These are phyloP conservation scores for Haplosporangium gracile DNA, from an alignment of 192 early-diverging fungal genomes.

Conservation along the genomic window DNA sequence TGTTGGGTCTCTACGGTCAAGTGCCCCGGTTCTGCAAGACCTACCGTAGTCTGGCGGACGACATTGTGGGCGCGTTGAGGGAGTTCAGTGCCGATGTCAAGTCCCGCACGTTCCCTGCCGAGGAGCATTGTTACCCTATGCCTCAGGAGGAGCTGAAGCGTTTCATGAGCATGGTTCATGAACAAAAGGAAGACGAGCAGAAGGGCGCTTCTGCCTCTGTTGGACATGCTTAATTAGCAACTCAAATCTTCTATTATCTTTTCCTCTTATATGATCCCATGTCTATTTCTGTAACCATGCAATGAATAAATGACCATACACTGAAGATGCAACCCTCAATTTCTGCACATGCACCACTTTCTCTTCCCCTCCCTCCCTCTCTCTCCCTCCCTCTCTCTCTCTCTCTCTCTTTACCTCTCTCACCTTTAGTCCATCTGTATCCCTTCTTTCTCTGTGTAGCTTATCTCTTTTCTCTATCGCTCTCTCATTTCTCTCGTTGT, in stretches of 20 bases:
- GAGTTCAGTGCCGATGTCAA: slow-evolving; percentile 87
- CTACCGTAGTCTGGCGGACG: slow-evolving; percentile 82
- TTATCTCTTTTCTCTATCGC: background rate
- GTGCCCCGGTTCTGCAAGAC: slow-evolving; percentile 93
- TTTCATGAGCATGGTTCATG: slow-evolving; percentile 54
- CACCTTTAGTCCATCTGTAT: background rate
- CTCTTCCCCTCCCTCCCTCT: background rate
- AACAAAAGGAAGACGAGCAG: slow-evolving; percentile 7
- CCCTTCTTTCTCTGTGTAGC: background rate
- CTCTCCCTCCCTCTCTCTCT: background rate
- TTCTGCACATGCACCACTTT: background rate
- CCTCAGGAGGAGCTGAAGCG: slow-evolving; percentile 61
- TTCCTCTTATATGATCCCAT: background rate
- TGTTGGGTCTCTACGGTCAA: slow-evolving; percentile 92
- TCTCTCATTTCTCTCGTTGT: background rate
- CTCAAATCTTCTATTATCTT: background rate
- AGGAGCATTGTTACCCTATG: slow-evolving; percentile 88
- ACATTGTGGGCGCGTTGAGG: slow-evolving; percentile 78
- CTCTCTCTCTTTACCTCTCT: background rate
- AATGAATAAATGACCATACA: background rate
- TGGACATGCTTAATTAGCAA: slow-evolving; percentile 10
- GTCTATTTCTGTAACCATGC: slow-evolving; percentile 7
- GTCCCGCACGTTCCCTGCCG: slow-evolving; percentile 79
- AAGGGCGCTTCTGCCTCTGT: slow-evolving; percentile 6
- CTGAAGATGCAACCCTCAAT: background rate